phyloP scores from a whole-genome alignment of 106 monocot species.

The Hemerocallis citrina region DNA sequence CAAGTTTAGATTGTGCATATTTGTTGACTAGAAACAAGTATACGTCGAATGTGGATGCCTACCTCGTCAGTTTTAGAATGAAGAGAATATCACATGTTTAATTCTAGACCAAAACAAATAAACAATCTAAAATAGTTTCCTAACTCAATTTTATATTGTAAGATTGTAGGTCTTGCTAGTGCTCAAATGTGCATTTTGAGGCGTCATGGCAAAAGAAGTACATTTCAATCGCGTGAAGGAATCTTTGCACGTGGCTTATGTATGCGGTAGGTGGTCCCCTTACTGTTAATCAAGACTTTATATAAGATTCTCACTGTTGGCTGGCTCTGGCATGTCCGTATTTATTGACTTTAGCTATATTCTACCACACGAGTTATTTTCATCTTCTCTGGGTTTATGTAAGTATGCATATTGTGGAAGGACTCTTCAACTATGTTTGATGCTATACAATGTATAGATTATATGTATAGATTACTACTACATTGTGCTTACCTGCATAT shows the following conservation, averaged over 20 bases:
- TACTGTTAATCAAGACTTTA: background rate
- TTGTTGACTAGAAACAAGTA: background rate
- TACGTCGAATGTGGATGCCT: background rate
- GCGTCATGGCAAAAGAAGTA: conserved; percentile 48
- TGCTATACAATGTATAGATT: too few relatives aligned
- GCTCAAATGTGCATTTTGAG: conserved; percentile 75
- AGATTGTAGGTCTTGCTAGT: conserved; percentile 84
- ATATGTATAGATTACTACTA: too few relatives aligned
- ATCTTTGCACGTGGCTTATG: conserved; percentile 49
- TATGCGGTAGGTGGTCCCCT: conserved; percentile 46
- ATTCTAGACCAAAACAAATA: too few relatives aligned
- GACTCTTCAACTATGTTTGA: background rate
- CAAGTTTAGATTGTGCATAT: background rate
- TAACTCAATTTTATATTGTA: conserved; percentile 8
- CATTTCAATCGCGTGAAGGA: conserved; percentile 46
- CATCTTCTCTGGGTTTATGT: background rate
- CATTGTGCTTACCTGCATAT: too few relatives aligned
- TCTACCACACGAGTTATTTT: background rate
- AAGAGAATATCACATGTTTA: background rate
- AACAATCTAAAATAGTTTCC: too few relatives aligned
- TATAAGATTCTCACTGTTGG: background rate
- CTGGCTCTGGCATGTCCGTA: background rate
- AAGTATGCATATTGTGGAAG: background rate
- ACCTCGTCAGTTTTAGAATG: background rate
- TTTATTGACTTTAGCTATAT: background rate